Base-by-base conservation (phyloP, 306 rosid species). In the Quercus suber region DNA sequence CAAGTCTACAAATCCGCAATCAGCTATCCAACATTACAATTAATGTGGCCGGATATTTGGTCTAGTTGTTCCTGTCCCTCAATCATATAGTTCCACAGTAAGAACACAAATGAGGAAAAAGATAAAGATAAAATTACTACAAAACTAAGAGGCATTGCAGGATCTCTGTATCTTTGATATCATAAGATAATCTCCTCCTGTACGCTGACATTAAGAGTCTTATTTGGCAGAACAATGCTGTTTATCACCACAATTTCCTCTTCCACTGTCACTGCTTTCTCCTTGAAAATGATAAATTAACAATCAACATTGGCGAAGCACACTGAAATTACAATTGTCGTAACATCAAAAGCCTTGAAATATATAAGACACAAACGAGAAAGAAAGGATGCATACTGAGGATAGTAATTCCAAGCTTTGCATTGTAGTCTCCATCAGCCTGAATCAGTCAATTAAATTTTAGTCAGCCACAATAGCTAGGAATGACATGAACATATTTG, bases 181-280 rank as follows among this genome's bases (percentile, higher is more conserved):
- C 74, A 95, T 25, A 95, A 86, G 74, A 95, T 89, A 69, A 95
- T 92, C 84, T 95, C 98, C 70, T 93, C 99, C 79, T 89, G 98
- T 78, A 95, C 99, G 45, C 96, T 87, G 4, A 91, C 87, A 74
- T 93, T 95, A 85, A 95, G 90, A 20, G 98, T 91, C 84, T 95
- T 95, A 59, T 93, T 85, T 49, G 97, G 98, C 72, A 95, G 97
- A 80, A 93, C 94, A 68, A 93, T 89, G 90, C 98, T 90, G 79
- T 90, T 92, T 41, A 86, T 87, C 60, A 93, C 93, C 84, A 90
- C 98, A 2, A 91, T 94, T 84, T 95, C 99, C 75, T 95, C 99
- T 83, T 95, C 99, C 56, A 95, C 97, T 0, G 67, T 80, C 51
- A 91, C 99, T 69, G 94, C 92, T 87, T 87, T 95, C 97, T 75